Evolutionary conservation across 495 filamentous ascomycete genomes (phyloP).

Genomic region (Trichocladium antarcticum): DNA sequence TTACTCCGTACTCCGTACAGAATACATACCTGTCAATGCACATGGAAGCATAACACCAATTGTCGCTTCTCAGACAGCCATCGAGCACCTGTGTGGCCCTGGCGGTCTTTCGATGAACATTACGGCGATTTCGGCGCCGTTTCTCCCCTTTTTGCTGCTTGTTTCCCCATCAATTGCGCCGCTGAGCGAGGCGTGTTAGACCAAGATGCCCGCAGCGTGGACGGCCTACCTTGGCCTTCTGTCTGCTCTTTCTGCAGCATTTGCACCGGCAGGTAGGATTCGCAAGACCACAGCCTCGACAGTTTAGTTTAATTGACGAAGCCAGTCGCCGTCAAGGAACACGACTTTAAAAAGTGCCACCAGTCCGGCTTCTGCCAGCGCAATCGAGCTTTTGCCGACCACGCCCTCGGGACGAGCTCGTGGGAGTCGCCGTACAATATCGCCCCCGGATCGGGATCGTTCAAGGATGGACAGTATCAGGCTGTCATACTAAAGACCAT

Average conservation of each 20-base stretch:
- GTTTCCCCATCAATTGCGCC: background rate
- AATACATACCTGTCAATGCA: background rate
- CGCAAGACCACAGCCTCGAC: background rate
- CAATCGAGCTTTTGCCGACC: slow-evolving; percentile 80
- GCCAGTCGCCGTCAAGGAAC: slow-evolving; percentile 75
- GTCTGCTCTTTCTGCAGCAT: slow-evolving; percentile 33
- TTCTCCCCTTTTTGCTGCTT: slow-evolving; percentile 4
- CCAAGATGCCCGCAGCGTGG: slow-evolving; percentile 42
- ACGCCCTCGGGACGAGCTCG: slow-evolving; percentile 48
- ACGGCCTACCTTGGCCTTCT: slow-evolving; percentile 42
- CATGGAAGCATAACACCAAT: background rate
- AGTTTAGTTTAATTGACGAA: background rate
- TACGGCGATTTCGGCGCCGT: slow-evolving; percentile 3
- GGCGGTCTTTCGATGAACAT: slow-evolving; percentile 15
- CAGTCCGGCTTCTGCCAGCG: slow-evolving; percentile 96
- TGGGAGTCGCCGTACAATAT: slow-evolving; percentile 81
- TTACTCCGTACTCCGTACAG: background rate
- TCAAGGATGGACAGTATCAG: slow-evolving; percentile 68
- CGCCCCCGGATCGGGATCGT: slow-evolving; percentile 54
- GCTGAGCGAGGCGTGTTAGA: background rate
- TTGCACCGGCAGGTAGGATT: slow-evolving; percentile 40
- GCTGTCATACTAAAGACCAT: slow-evolving; percentile 70
- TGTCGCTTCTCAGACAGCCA: background rate
- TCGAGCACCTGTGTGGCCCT: slow-evolving; percentile 11
- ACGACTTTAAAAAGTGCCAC: slow-evolving; percentile 89